Evolutionary conservation across 495 filamentous ascomycete genomes (phyloP), one percentile per base, ranked within the genome.

Genomic region (Penicillium paradoxum): DNA sequence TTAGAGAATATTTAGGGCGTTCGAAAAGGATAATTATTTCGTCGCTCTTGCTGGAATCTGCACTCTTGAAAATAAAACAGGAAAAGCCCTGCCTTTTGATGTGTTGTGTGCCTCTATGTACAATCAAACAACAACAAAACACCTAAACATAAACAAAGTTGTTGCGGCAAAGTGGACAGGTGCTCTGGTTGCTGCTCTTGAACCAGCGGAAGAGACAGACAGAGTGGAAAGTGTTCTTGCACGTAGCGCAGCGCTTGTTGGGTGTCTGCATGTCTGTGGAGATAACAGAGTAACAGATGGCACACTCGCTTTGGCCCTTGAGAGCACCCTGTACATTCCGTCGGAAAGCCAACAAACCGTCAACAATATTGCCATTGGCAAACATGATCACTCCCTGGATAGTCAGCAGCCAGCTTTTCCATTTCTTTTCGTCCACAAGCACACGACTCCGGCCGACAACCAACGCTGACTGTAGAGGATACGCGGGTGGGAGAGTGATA

Each of bases 211-310:
- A 92, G 67, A 98, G 71, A 73, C 92, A 98, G 6, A 81, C 78
- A 5, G 84, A 80, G 71, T 99, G 95, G 74, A 97, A 99, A 48
- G 86, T 73, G 71, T 99, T 90, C 74, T 90, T 91, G 77, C 95
- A 99, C 4, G 93, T 97, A 44, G 79, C 78, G 72, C 95, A 99
- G 41, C 83, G 77, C 72, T 96, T 97, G 63, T 87, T 91, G 1
- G 95, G 93, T 57, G 95, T 80, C 69, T 85, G 84, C 75, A 87
- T 88, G 65, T 95, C 91, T 14, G 79, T 83, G 24, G 88, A 86
- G 47, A 98, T 86, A 58, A 97, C 90, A 40, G 85, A 89, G 71
- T 97, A 97, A 74, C 93, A 98, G 64, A 97, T 97, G 4, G 93
- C 89, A 63, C 93, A 99, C 73, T 97, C 93, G 11, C 81, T 90